These are phyloP conservation scores for Pseudocercospora pini-densiflorae DNA, from an alignment of 2,329 filamentous ascomycete species.

Conservation along the genomic window DNA sequence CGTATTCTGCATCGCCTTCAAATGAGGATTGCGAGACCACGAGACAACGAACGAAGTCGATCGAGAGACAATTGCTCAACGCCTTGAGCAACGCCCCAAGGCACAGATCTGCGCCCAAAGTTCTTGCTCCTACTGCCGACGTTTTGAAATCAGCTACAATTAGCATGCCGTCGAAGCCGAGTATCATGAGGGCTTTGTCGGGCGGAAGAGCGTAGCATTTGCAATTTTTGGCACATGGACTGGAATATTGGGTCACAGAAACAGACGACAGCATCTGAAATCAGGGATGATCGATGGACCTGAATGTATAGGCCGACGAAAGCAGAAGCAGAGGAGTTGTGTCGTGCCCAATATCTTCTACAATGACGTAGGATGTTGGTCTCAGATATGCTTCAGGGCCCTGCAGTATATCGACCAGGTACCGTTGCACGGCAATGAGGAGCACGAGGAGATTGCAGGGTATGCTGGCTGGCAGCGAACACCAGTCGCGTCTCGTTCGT, in stretches of 20 bases:
- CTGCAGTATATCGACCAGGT: not conserved
- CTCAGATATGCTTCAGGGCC: not conserved
- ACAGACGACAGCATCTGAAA: not conserved
- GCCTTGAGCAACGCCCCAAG: not conserved
- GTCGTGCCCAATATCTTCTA: not conserved
- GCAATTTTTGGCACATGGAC: not conserved
- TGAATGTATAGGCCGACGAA: not conserved
- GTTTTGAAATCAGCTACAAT: not conserved
- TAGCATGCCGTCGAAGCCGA: not conserved
- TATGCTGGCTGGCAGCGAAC: not conserved
- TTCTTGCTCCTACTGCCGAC: slow-evolving; percentile 1
- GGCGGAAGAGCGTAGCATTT: not conserved
- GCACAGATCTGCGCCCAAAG: not conserved
- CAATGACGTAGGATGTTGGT: slow-evolving; percentile 1
- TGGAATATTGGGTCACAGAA: not conserved
- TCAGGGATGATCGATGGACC: not conserved
- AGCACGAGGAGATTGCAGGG: not conserved
- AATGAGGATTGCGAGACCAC: not conserved
- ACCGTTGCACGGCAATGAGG: not conserved
- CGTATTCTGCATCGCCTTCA: slow-evolving; percentile 15
- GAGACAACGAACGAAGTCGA: not conserved
- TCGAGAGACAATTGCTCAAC: not conserved
- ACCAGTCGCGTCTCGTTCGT: not conserved
- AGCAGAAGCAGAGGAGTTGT: not conserved
- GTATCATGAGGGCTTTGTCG: not conserved